Base-by-base conservation (phyloP, 2,329 filamentous ascomycete species). In the Neurospora sp. region DNA sequence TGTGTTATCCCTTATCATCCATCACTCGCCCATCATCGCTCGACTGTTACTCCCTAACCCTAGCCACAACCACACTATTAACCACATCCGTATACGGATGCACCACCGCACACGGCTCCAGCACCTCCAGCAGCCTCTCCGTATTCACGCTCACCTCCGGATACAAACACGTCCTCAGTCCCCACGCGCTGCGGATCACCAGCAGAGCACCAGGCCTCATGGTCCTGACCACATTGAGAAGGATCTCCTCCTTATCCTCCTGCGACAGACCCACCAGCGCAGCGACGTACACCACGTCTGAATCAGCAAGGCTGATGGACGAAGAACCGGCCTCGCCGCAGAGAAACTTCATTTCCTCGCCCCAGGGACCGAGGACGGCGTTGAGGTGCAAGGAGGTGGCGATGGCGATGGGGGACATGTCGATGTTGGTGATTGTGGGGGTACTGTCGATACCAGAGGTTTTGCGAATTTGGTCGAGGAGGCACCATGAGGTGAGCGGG, bases 11-110 rank as follows among this genome's bases (percentile, higher is more conserved):
- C 28, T 28, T 28, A 28, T 28, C 28, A 28, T 28, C 28, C 28
- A 28, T 28, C 4, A 28, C 28, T 28, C 28, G 28, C 28, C 28
- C 28, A 4, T 28, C 28, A 4, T 28, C 28, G 28, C 28, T 28
- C 28, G 28, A 28, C 28, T 28, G 28, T 28, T 33, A 36, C 33
- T 36, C 67, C 43, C 67, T 73, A 4, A 75, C 73, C 58, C 68
- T 71, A 8, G 75, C 79, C 38, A 85, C 77, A 66, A 85, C 78
- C 1, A 84, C 80, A 7, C 82, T 84, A 72, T 86, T 86, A 3
- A 86, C 82, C 2, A 86, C 81, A 67, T 81, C 76, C 1, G 80
- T 81, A 74, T 82, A 83, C 1, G 84, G 84, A 74, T 85, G 83
- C 43, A 85, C 78, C 7, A 82, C 81, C 0, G 81, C 75, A 28